Evolutionary conservation across 139 green algal species (phyloP).

Genomic region (Chlamydomonas incerta): DNA sequence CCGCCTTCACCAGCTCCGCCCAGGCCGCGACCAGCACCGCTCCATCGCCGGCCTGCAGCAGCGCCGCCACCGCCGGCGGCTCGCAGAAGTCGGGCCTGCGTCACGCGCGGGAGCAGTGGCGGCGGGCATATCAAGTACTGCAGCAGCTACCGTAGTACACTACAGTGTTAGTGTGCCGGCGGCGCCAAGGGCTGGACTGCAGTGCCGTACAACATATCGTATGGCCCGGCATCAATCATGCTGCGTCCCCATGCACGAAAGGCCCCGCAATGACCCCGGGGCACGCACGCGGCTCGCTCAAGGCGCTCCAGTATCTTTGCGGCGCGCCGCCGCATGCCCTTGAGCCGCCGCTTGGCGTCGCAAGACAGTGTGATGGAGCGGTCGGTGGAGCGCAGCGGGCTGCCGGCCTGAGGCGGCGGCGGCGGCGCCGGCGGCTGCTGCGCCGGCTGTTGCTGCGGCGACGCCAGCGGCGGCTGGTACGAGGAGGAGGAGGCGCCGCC

Average conservation of each 20-base stretch:
- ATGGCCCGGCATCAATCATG: too few relatives aligned
- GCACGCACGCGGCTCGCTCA: slow-evolving; percentile 29
- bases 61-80: background rate
- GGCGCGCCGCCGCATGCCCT: slow-evolving; percentile 55
- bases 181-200: too few relatives aligned
- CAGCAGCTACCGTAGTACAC: too few relatives aligned
- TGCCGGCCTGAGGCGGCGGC: too few relatives aligned
- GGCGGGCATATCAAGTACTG: too few relatives aligned
- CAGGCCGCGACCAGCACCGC: slow-evolving; percentile 29
- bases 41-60: slow-evolving; percentile 23
- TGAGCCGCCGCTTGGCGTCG: slow-evolving; percentile 46
- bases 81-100: slow-evolving; percentile 29
- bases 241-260: too few relatives aligned
- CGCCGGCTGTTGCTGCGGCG: too few relatives aligned
- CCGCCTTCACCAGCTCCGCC: slow-evolving; percentile 7
- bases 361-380: slow-evolving; percentile 39
- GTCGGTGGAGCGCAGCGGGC: slow-evolving; percentile 42
- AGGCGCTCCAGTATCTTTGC: slow-evolving; percentile 49
- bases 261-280: too few relatives aligned
- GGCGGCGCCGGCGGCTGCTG: too few relatives aligned
- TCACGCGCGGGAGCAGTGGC: too few relatives aligned
- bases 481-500: slow-evolving; percentile 6
- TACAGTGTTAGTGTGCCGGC: too few relatives aligned
- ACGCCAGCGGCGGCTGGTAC: slow-evolving; percentile 7
- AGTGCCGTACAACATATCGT: too few relatives aligned